These are phyloP conservation scores for Heterobasidion occidentale DNA, from an alignment of 1,284 basidiomycete genomes.

Conservation along the genomic window DNA sequence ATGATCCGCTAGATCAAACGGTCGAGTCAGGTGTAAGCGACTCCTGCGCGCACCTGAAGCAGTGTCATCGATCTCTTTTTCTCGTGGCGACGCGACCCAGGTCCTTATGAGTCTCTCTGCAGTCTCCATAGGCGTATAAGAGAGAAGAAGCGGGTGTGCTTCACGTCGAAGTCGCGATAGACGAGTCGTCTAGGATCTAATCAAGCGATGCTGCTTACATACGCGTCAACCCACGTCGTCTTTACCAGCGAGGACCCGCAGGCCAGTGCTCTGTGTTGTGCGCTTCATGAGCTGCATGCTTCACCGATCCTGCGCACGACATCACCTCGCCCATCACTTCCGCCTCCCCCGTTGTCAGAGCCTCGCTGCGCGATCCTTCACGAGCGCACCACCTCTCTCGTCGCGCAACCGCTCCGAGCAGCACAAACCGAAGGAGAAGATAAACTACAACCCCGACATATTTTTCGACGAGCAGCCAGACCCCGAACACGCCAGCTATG, in stretches of 20 bases:
- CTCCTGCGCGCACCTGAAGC: slow-evolving; percentile 39
- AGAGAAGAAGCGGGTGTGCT: not conserved
- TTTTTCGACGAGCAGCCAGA: slow-evolving; percentile 42
- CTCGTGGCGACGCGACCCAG: slow-evolving; percentile 62
- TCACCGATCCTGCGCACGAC: slow-evolving; percentile 6
- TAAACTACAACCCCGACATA: slow-evolving; percentile 62
- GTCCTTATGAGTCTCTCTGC: slow-evolving; percentile 57
- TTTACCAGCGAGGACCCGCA: not conserved
- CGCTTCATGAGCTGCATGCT: not conserved
- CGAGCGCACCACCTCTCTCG: not conserved
- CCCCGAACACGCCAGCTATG: slow-evolving; percentile 45
- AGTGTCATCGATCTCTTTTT: slow-evolving; percentile 52
- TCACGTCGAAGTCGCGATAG: not conserved
- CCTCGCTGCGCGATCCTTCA: not conserved
- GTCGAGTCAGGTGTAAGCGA: not conserved
- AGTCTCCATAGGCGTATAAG: slow-evolving; percentile 20
- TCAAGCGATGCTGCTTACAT: not conserved
- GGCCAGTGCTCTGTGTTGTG: not conserved
- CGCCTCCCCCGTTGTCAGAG: not conserved
- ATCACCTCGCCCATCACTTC: not conserved
- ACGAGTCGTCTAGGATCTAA: not conserved
- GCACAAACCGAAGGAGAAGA: slow-evolving; percentile 32
- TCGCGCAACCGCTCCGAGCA: not conserved
- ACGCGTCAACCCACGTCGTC: not conserved
- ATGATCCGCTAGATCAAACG: slow-evolving; percentile 5